A percentile compares a stretch with the other conserved stretches of the same genome.
Conservation (phyloP, 2,329 filamentous ascomycete species). For the Diaporthe velutina region DNA sequence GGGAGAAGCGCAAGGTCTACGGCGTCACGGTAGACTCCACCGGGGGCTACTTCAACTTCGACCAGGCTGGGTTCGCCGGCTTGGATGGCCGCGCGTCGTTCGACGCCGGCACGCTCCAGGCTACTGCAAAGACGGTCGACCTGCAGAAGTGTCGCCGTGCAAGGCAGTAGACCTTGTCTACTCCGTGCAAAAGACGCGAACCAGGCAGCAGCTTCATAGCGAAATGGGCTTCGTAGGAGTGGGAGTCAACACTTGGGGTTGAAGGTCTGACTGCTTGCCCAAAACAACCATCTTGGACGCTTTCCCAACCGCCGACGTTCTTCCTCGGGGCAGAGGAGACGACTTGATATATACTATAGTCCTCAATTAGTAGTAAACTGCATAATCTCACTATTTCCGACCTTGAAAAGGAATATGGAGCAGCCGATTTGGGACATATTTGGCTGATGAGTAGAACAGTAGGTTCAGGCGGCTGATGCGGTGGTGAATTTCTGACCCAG, state of each 20-base stretch:
- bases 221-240: too few relatives aligned
- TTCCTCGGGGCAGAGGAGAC: neutral
- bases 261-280: neutral
- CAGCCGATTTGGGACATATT: neutral
- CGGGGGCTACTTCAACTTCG: slow-evolving; percentile 27
- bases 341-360: neutral
- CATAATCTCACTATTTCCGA: neutral
- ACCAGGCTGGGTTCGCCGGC: slow-evolving; percentile 30
- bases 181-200: too few relatives aligned
- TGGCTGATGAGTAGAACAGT: neutral
- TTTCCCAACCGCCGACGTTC: neutral
- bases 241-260: neutral
- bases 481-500: too few relatives aligned
- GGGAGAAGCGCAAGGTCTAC: slow-evolving; percentile 28
- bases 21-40: slow-evolving; percentile 28
- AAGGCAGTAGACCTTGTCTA: neutral
- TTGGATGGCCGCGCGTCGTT: slow-evolving; percentile 7
- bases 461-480: neutral
- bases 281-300: neutral
- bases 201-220: neutral
- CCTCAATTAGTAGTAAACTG: slow-evolving; percentile 2
- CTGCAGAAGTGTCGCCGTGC: slow-evolving; percentile 20
- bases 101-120: slow-evolving; percentile 24
- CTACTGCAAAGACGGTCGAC: slow-evolving; percentile 1
- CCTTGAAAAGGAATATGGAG: too few relatives aligned